Conservation (phyloP, 805 yeast species). For the Debaryomyces prosopidis region DNA sequence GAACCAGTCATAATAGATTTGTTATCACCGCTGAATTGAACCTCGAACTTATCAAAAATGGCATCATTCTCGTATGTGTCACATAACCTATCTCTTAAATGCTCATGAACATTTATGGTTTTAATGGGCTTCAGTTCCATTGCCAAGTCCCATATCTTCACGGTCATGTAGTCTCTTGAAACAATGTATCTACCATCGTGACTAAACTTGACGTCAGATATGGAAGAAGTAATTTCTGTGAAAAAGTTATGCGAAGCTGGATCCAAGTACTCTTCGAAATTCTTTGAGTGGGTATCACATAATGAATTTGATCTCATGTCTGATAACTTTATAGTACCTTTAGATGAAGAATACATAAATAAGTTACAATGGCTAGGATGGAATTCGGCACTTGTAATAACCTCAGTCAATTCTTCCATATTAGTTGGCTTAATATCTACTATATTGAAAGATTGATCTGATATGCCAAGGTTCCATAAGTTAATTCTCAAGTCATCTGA, state of each 20-base stretch:
- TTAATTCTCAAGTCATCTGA: slow-evolving; percentile 95
- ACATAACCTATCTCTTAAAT: slow-evolving; percentile 86
- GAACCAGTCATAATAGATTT: slow-evolving; percentile 94
- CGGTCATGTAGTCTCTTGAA: slow-evolving; percentile 96
- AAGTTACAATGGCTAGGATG: slow-evolving; percentile 91
- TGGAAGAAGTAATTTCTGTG: slow-evolving; percentile 94
- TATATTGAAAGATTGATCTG: slow-evolving; percentile 94
- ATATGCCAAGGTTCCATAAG: slow-evolving; percentile 91
- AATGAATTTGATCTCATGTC: slow-evolving; percentile 96
- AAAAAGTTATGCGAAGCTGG: slow-evolving; percentile 92
- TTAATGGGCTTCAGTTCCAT: slow-evolving; percentile 95
- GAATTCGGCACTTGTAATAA: slow-evolving; percentile 93
- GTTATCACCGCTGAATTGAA: slow-evolving; percentile 91
- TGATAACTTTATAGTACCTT: slow-evolving; percentile 91
- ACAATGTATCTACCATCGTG: slow-evolving; percentile 92
- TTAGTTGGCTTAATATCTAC: slow-evolving; percentile 97
- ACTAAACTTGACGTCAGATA: slow-evolving; percentile 90
- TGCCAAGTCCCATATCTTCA: slow-evolving; percentile 96
- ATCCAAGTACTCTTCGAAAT: slow-evolving; percentile 90
- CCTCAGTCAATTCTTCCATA: slow-evolving; percentile 99
- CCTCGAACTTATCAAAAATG: slow-evolving; percentile 97
- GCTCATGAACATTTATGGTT: slow-evolving; percentile 94
- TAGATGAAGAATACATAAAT: slow-evolving; percentile 93
- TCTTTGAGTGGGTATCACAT: slow-evolving; percentile 85
- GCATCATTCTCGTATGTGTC: slow-evolving; percentile 99